Base-by-base conservation (phyloP, 495 filamentous ascomycete genomes). In the Penicillium alfredii region DNA sequence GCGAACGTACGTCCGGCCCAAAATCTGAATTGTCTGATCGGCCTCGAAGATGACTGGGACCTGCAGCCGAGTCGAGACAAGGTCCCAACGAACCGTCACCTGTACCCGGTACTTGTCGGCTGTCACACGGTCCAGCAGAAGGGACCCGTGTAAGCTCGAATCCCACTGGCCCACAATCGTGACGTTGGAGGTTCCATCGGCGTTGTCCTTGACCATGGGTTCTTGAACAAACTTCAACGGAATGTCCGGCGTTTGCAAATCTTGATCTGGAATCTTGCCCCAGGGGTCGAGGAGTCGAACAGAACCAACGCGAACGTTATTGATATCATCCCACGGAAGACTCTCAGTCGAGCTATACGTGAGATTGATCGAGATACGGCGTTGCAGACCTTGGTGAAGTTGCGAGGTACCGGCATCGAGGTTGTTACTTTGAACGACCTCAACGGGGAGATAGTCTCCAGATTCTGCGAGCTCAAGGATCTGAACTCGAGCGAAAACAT, bases 151-250 rank as follows among this genome's bases (percentile, higher is more conserved):
- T 40, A 90, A 72, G 51, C 86, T 90, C 0, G 93, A 97, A 56
- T 97, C 93, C 92, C 92, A 99, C 54, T 97, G 92, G 6, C 84
- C 88, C 7, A 81, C 62, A 13, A 97, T 67, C 1, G 82, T 88
- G 33, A 94, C 76, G 54, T 84, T 83, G n/a, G 82, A 85, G 1
- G 90, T 96, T 19, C 92, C 92, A 55, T 97, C 89, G 4, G 85
- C 76, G 60, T 95, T 90, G 25, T 80, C 75, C 40, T 80, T 81
- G 38, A 93, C 74, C 31, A 73, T 70, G 3, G 92, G 88, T 28
- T 82, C 78, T 30, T 80, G 73, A 8, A 85, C 64, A 20, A 92
- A 72, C 53, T 84, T 86, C 16, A 99, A 66, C 1, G 78, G 62
- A 10, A 97, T 77, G 39, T 94, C 86, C 4, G 79, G 75, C 3